Evolutionary conservation across 352 stramenopile genomes (phyloP).

Genomic region (Pythium aristosporum): DNA sequence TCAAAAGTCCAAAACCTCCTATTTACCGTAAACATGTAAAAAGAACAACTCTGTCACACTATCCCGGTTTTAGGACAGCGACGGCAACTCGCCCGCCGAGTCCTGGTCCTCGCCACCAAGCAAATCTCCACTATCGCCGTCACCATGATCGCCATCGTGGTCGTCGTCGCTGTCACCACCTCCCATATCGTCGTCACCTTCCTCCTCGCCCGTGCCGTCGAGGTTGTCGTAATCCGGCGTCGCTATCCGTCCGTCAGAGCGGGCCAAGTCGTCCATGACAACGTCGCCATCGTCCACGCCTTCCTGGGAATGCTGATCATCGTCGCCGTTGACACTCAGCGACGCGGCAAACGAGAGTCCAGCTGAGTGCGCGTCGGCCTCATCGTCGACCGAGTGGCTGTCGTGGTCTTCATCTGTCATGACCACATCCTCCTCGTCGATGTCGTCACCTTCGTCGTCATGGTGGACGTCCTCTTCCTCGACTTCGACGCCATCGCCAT

Average conservation of each 20-base stretch:
- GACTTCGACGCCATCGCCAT: slow-evolving; percentile 33
- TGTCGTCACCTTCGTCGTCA: slow-evolving; percentile 33
- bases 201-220: slow-evolving; percentile 24
- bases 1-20: slow-evolving; percentile 4
- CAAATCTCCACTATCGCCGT: slow-evolving; percentile 25
- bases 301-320: slow-evolving; percentile 14
- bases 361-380: slow-evolving; percentile 10
- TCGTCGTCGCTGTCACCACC: slow-evolving; percentile 26
- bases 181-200: slow-evolving; percentile 29
- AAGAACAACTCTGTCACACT: slow-evolving; percentile 3
- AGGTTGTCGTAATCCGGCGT: slow-evolving; percentile 20
- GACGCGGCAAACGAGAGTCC: slow-evolving; percentile 20
- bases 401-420: slow-evolving; percentile 25
- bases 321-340: slow-evolving; percentile 19
- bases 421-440: slow-evolving; percentile 34
- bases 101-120: slow-evolving; percentile 38
- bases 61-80: slow-evolving; percentile 16
- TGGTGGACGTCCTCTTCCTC: slow-evolving; percentile 32
- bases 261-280: slow-evolving; percentile 8
- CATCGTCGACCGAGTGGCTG: slow-evolving; percentile 14
- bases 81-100: slow-evolving; percentile 11
- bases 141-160: slow-evolving; percentile 20
- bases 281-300: slow-evolving; percentile 6
- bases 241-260: slow-evolving; percentile 12
- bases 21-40: slow-evolving; percentile 16